Conservation (phyloP, 495 filamentous ascomycete genomes). For the Podospora appendiculata region DNA sequence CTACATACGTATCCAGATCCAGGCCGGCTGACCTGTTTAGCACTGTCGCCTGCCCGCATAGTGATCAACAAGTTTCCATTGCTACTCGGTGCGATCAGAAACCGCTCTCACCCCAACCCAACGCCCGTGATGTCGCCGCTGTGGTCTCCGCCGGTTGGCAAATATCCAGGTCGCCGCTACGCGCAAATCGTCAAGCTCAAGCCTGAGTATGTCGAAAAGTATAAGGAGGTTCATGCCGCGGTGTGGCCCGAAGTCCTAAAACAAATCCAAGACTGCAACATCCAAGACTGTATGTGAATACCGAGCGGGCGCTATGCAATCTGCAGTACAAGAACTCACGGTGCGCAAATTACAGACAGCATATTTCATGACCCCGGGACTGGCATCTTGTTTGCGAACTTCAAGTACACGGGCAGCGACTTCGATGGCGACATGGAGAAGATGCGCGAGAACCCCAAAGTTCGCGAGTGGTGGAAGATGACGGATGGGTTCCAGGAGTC, state of each 20-base stretch:
- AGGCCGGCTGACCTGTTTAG: too few relatives aligned
- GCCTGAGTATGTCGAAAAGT: conserved; percentile 51
- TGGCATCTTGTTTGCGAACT: conserved; percentile 59
- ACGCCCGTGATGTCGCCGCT: not conserved
- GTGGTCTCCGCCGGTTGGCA: not conserved
- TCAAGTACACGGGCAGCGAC: conserved; percentile 67
- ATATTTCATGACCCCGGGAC: conserved; percentile 61
- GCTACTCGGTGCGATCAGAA: too few relatives aligned
- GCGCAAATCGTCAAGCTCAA: conserved; percentile 67
- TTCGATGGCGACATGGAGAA: conserved; percentile 63
- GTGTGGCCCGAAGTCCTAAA: conserved; percentile 70
- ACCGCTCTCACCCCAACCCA: too few relatives aligned
- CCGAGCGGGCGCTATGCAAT: not conserved
- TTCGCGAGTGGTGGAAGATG: conserved; percentile 72
- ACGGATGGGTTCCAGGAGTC: conserved; percentile 64
- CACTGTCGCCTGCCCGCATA: too few relatives aligned
- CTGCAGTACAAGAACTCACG: not conserved
- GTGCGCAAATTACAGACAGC: conserved; percentile 42
- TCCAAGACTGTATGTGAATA: conserved; percentile 53
- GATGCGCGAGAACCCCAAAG: conserved; percentile 61
- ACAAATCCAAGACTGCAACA: conserved; percentile 66
- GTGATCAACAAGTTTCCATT: too few relatives aligned
- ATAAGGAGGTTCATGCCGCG: conserved; percentile 63
- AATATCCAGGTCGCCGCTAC: conserved; percentile 41
- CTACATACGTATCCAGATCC: too few relatives aligned